Percentiles rank a stretch among this genome's conserved stretches.
Evolutionary conservation across 345 rosid genomes (phyloP).

Genomic region (Gossypium arboreum): DNA sequence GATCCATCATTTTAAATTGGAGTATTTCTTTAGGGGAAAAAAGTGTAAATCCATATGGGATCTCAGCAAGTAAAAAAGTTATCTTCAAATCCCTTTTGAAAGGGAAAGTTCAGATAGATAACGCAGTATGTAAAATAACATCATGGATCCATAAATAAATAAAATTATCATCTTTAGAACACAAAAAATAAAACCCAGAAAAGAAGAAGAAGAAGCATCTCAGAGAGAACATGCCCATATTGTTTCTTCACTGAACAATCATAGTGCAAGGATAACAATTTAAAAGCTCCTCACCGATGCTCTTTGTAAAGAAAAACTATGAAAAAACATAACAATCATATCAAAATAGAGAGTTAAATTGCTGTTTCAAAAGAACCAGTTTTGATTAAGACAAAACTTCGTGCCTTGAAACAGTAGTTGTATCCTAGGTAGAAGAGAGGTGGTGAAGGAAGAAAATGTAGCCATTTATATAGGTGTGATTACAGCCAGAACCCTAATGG

Average conservation of each 20-base stretch:
- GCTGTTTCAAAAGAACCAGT: not conserved
- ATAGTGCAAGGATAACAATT: constrained; percentile 67
- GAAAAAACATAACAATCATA: not conserved
- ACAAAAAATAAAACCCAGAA: not conserved
- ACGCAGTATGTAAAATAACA: constrained; percentile 4
- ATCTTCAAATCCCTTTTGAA: not conserved
- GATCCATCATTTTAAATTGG: too few relatives aligned
- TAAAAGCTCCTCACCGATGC: constrained; percentile 13
- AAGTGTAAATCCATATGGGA: not conserved
- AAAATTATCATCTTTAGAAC: constrained; percentile 19
- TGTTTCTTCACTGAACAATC: constrained; percentile 52
- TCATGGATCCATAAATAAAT: not conserved
- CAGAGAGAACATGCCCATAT: constrained; percentile 39
- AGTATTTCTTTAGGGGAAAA: too few relatives aligned
- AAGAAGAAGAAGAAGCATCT: constrained; percentile 22
- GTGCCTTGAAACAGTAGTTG: not conserved
- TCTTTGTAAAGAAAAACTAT: not conserved
- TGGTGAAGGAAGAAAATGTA: not conserved
- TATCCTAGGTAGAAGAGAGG: not conserved
- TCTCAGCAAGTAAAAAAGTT: not conserved
- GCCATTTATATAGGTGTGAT: not conserved
- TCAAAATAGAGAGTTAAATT: not conserved
- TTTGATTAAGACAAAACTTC: not conserved
- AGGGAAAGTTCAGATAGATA: constrained; percentile 3
- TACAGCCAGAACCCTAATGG: constrained; percentile 1